These are phyloP conservation scores for cucumber (Cucumis sativus) DNA, from an alignment of 306 rosid genomes.

Conservation along the genomic window Cucumber_9930_V3 NC_026657.2:27009001-27009500, in stretches of 20 bases:
- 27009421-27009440: conserved; percentile 3
- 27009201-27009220: neutral
- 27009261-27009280: neutral
- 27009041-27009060: neutral
- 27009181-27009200: neutral
- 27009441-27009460: neutral
- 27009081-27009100: neutral
- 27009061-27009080: neutral
- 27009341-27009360: neutral
- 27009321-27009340: neutral
- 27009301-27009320: neutral
- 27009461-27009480: neutral
- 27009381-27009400: neutral
- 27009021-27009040: neutral
- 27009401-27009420: neutral
- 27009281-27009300: neutral
- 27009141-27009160: conserved; percentile 2
- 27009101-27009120: neutral
- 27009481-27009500: neutral
- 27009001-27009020: neutral
- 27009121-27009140: neutral
- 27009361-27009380: neutral
- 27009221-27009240: neutral
- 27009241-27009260: neutral
- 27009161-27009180: neutral